A percentile compares a stretch with the other conserved stretches of the same genome.
phyloP scores from a whole-genome alignment of 192 early-diverging fungal genomes.

The Coemansia furcata region DNA sequence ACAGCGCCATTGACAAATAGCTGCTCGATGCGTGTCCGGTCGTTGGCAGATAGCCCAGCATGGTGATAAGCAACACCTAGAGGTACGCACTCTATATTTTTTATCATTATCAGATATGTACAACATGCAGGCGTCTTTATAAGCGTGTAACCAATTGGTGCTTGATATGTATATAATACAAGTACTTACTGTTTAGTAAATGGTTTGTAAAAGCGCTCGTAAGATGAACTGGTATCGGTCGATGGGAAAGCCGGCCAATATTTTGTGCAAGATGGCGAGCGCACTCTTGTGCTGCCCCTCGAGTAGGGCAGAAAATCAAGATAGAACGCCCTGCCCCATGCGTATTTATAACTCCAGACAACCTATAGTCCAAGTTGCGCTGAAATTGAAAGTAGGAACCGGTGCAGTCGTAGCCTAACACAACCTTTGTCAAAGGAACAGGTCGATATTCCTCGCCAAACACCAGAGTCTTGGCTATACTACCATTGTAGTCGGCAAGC shows the following conservation, averaged over 20 bases:
- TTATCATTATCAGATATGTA: neutral
- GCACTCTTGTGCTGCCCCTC: constrained; percentile 43
- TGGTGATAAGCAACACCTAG: constrained; percentile 70
- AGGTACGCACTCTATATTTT: constrained; percentile 49
- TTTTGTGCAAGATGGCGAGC: constrained; percentile 31
- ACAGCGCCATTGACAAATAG: constrained; percentile 55
- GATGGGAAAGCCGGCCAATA: constrained; percentile 6
- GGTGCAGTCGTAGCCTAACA: constrained; percentile 50
- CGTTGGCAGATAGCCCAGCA: constrained; percentile 55
- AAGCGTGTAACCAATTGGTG: neutral
- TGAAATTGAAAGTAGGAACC: constrained; percentile 60
- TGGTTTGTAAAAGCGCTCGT: constrained; percentile 27
- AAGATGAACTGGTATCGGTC: constrained; percentile 14
- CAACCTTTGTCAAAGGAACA: constrained; percentile 56
- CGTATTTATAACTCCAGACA: constrained; percentile 40
- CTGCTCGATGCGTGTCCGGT: constrained; percentile 52
- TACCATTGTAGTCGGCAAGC: constrained; percentile 28
- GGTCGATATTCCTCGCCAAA: constrained; percentile 76
- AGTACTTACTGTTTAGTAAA: constrained; percentile 22
- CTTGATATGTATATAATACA: neutral
- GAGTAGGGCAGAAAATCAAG: constrained; percentile 51
- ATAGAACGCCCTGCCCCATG: constrained; percentile 26
- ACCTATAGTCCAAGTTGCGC: constrained; percentile 53
- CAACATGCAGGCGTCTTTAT: neutral
- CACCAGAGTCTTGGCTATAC: constrained; percentile 12